Base-by-base conservation (phyloP, 139 green algal species). In the Micromonas pusilla region DNA sequence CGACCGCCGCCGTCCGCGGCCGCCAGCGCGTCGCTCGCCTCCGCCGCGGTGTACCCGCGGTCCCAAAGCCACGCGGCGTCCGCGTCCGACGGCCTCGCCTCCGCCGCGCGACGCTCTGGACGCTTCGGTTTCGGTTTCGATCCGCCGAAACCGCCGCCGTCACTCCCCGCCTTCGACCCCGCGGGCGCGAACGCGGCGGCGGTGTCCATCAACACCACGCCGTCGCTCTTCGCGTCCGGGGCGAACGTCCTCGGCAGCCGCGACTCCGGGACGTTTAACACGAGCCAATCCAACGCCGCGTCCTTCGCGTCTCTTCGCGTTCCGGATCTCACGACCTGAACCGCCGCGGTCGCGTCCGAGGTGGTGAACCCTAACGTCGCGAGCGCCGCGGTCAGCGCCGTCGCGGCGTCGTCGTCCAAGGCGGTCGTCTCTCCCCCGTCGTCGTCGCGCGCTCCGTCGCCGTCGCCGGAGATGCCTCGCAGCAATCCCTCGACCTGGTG, bases 261-360 rank as follows among this genome's bases (percentile, higher is more conserved):
- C 37, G 52, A 70, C 60, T 81, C 76, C 3, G 67, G 66, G 25
- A 81, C 38, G 39, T 81, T 28, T 19, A 76, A 33, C 34, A 32
- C 66, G 21, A 81, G 37, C 76, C 76, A 81, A 13, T 32, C 20
- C 3, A 75, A 37, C 2, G 68, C 68, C 13, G 65, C n/a, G 45
- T 57, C 45, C n/a, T 25, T 52, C 23, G 33, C 20, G 26, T 38
- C 25, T 6, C 16, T 32, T 4, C 23, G n/a, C 5, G 32, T 19
- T 26, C n/a, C 38, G 23, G 65, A 72, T 75, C 62, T 75, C 68
- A 36, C 33, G 21, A 21, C 37, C 25, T 63, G 28, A 16, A 26
- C 26, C 2, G 68, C 68, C 9, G 38, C 38, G 37, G 30, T 38
- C 37, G 68, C 68, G 37, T 75, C 68, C 31, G 19, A 19, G 5